Conservation (phyloP, 805 yeast genomes). For the Hanseniaspora lachancei region DNA sequence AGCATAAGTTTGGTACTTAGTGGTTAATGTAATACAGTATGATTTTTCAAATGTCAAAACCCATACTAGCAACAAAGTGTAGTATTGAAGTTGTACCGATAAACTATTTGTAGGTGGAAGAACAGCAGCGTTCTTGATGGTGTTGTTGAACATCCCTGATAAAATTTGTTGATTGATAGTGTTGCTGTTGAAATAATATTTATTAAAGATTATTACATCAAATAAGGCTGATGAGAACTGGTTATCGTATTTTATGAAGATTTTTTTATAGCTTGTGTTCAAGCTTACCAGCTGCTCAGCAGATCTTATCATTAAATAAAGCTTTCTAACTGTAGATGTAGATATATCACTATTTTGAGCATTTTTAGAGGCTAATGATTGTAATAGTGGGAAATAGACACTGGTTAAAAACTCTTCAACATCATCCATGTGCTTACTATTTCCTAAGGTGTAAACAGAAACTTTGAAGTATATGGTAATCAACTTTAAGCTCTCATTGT, state of each 20-base stretch:
- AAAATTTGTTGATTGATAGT: neutral
- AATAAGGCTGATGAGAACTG: neutral
- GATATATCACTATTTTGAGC: neutral
- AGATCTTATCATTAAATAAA: slow-evolving; percentile 7
- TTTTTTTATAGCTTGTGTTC: neutral
- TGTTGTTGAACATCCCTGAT: neutral
- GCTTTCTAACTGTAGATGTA: slow-evolving; percentile 1
- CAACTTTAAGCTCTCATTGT: slow-evolving; percentile 1
- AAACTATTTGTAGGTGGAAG: slow-evolving; percentile 26
- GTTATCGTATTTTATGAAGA: slow-evolving; percentile 7
- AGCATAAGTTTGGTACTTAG: slow-evolving; percentile 39
- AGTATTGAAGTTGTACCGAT: slow-evolving; percentile 73
- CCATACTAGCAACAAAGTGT: slow-evolving; percentile 70
- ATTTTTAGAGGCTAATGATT: neutral
- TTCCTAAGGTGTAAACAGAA: neutral
- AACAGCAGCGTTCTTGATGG: neutral
- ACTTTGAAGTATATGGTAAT: slow-evolving; percentile 1
- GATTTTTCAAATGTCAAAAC: slow-evolving; percentile 58
- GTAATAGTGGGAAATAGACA: neutral
- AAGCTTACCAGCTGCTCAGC: slow-evolving; percentile 7
- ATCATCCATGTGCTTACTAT: neutral
- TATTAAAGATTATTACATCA: slow-evolving; percentile 5
- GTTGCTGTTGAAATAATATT: neutral
- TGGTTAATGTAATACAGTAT: slow-evolving; percentile 40
- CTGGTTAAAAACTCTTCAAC: slow-evolving; percentile 5